These are phyloP conservation scores for Lophium mytilinum DNA, from an alignment of 495 filamentous ascomycete species.

Conservation along the genomic window DNA sequence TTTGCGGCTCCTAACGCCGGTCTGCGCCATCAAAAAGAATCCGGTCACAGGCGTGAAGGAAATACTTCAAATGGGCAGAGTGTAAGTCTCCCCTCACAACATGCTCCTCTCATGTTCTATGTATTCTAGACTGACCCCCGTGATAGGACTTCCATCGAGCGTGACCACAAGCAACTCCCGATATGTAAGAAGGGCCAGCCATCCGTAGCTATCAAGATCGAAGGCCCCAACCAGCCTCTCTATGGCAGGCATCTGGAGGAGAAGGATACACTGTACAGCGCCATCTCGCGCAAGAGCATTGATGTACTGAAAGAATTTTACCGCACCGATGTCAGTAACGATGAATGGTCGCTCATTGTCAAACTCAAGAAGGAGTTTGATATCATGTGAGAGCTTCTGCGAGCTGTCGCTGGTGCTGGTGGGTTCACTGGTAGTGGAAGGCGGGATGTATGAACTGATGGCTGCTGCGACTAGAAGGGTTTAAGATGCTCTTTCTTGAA, in stretches of 20 bases:
- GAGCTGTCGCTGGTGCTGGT: too few relatives aligned
- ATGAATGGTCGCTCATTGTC: constrained; percentile 87
- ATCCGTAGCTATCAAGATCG: constrained; percentile 95
- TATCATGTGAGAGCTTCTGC: constrained; percentile 38
- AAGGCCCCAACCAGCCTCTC: constrained; percentile 86
- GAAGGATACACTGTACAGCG: constrained; percentile 77
- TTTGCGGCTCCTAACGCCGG: constrained; percentile 75
- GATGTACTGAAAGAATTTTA: constrained; percentile 97
- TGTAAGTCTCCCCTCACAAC: constrained; percentile 55
- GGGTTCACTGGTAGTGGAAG: too few relatives aligned
- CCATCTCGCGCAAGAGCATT: constrained; percentile 80
- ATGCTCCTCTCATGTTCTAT: neutral
- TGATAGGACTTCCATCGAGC: constrained; percentile 80
- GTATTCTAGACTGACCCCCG: constrained; percentile 9
- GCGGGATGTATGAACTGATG: too few relatives aligned
- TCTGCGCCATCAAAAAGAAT: constrained; percentile 76
- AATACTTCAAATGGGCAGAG: constrained; percentile 77
- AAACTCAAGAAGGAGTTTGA: constrained; percentile 94
- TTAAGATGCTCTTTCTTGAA: too few relatives aligned
- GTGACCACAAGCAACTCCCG: constrained; percentile 89
- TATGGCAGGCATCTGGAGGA: constrained; percentile 97
- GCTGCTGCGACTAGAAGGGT: too few relatives aligned
- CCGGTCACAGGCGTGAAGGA: constrained; percentile 72
- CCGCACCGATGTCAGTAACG: constrained; percentile 77
- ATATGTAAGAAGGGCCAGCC: constrained; percentile 94